A percentile compares a stretch with the other conserved stretches of the same genome.
phyloP scores from a whole-genome alignment of 306 rosid genomes.

The Prinsepia uniflora region DNA sequence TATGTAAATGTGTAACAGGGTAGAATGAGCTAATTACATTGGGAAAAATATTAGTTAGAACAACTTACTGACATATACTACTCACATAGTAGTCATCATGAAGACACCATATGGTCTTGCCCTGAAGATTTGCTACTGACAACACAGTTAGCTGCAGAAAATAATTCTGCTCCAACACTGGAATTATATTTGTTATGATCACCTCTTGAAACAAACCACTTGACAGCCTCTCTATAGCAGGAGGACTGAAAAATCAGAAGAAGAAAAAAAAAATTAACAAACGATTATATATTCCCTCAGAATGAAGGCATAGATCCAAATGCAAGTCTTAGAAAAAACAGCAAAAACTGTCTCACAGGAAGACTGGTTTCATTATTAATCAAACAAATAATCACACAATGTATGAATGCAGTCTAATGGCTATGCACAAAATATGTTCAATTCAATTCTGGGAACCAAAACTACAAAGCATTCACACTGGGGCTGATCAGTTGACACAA shows the following conservation, averaged over 20 bases:
- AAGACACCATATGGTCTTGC: conserved; percentile 98
- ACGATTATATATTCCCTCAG: neutral
- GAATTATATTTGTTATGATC: conserved; percentile 85
- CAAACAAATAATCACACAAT: too few species aligned
- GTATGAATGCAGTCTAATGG: too few species aligned
- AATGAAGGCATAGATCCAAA: neutral
- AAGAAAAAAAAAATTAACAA: too few species aligned
- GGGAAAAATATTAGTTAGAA: neutral
- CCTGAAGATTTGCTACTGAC: conserved; percentile 95
- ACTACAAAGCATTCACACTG: too few species aligned
- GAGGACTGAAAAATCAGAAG: conserved; percentile 61
- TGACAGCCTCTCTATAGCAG: conserved; percentile 89
- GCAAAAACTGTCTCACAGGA: neutral
- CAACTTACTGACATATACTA: conserved; percentile 55
- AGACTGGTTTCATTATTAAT: neutral
- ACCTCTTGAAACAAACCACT: conserved; percentile 95
- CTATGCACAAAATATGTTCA: too few species aligned
- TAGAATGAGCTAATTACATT: conserved; percentile 15
- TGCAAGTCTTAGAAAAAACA: neutral
- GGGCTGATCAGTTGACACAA: too few species aligned
- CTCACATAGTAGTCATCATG: conserved; percentile 99
- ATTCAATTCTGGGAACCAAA: too few species aligned
- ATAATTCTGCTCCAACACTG: conserved; percentile 72
- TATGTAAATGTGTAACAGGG: neutral
- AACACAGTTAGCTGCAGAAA: conserved; percentile 87